A percentile compares a stretch with the other conserved stretches of the same genome.
Evolutionary conservation across 306 rosid species (phyloP).

Genomic region (Glycyrrhiza uralensis): DNA sequence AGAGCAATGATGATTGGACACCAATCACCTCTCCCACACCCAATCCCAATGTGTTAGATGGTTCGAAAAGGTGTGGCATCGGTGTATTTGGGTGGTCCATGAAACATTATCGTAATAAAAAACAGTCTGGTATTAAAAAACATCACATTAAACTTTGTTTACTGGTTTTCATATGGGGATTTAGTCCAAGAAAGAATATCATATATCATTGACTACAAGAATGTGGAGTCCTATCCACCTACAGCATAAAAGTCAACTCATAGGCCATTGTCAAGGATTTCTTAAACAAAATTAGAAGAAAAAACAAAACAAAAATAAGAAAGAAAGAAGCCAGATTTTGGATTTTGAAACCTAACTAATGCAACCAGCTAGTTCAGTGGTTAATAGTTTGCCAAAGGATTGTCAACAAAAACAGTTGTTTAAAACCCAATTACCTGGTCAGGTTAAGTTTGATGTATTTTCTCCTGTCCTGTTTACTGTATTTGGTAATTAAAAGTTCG

Average conservation of each 20-base stretch:
- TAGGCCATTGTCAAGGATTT: background rate
- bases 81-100: too few relatives aligned
- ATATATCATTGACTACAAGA: background rate
- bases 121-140: background rate
- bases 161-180: background rate
- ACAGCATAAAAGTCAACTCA: background rate
- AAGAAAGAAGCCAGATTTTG: background rate
- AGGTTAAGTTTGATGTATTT: background rate
- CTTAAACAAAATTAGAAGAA: background rate
- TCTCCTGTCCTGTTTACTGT: background rate
- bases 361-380: background rate
- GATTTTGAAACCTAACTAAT: background rate
- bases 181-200: background rate
- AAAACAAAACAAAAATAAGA: background rate
- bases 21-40: too few relatives aligned
- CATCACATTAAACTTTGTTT: background rate
- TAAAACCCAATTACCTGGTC: background rate
- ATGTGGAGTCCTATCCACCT: background rate
- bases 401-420: background rate
- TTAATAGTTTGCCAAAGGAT: background rate
- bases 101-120: too few relatives aligned
- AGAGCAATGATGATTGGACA: too few relatives aligned
- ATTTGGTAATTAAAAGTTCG: background rate
- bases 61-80: too few relatives aligned
- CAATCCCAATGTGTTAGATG: too few relatives aligned